A percentile compares a stretch with the other conserved stretches of the same genome.
phyloP scores from a whole-genome alignment of 805 yeast genomes.

The Phaffomyces thermotolerans region DNA sequence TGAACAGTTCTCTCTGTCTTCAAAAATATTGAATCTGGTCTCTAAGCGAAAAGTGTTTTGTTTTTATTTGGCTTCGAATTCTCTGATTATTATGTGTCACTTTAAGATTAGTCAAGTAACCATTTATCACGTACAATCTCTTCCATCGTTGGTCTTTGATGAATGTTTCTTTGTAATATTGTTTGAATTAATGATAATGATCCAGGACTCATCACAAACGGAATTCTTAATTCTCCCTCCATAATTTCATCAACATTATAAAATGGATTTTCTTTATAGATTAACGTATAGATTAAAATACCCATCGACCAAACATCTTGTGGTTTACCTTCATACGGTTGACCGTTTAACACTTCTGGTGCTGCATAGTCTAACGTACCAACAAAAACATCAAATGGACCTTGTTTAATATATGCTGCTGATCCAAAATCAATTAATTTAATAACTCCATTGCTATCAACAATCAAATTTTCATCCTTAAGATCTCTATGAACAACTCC shows the following conservation, averaged over 20 bases:
- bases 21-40: no score
- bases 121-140: slow-evolving; percentile 68
- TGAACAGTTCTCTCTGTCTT: no score
- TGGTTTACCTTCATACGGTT: slow-evolving; percentile 83
- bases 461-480: slow-evolving; percentile 89
- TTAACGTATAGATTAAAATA: slow-evolving; percentile 76
- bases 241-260: slow-evolving; percentile 92
- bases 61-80: not conserved
- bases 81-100: not conserved
- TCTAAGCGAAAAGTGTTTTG: no score
- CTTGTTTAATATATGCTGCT: slow-evolving; percentile 83
- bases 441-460: slow-evolving; percentile 72
- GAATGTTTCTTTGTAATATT: slow-evolving; percentile 64
- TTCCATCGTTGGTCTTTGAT: slow-evolving; percentile 64
- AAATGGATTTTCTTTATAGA: slow-evolving; percentile 93
- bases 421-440: slow-evolving; percentile 93
- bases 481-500: slow-evolving; percentile 93
- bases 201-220: slow-evolving; percentile 50
- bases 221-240: slow-evolving; percentile 79
- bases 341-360: slow-evolving; percentile 89
- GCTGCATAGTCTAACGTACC: slow-evolving; percentile 98
- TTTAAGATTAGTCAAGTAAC: slow-evolving; percentile 30
- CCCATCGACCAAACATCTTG: slow-evolving; percentile 99
- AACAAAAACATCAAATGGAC: slow-evolving; percentile 95
- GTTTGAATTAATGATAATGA: slow-evolving; percentile 53